Evolutionary conservation across 768 basidiomycete species (phyloP).

Genomic region (Rhizopogon roseolus): DNA sequence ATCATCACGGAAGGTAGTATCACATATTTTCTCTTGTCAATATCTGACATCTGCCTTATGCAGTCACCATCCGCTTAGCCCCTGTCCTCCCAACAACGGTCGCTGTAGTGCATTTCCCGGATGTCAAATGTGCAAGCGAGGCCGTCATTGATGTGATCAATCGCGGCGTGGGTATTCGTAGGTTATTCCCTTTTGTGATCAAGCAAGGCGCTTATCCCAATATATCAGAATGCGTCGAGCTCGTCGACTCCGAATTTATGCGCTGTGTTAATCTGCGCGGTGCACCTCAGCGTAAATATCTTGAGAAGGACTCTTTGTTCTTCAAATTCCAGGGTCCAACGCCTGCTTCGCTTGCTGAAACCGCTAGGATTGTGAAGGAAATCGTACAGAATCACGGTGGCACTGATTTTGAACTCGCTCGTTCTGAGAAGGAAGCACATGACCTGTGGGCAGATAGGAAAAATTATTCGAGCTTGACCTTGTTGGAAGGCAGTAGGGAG

Average conservation of each 20-base stretch:
- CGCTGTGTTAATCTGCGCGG: slow-evolving; percentile 53
- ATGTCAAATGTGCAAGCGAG: slow-evolving; percentile 68
- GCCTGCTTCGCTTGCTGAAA: slow-evolving; percentile 52
- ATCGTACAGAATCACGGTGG: slow-evolving; percentile 65
- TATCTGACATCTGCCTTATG: neutral
- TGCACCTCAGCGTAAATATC: slow-evolving; percentile 50
- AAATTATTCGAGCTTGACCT: slow-evolving; percentile 54
- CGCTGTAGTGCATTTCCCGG: slow-evolving; percentile 77
- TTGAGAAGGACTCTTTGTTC: slow-evolving; percentile 67
- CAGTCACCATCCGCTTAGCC: slow-evolving; percentile 77
- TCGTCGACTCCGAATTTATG: slow-evolving; percentile 72
- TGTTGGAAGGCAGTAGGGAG: slow-evolving; percentile 50
- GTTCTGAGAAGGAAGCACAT: slow-evolving; percentile 56
- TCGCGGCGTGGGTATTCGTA: slow-evolving; percentile 72
- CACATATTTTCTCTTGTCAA: neutral
- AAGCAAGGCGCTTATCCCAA: neutral
- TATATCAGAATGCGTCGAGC: slow-evolving; percentile 72
- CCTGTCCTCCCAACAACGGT: slow-evolving; percentile 80
- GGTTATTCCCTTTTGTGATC: slow-evolving; percentile 18
- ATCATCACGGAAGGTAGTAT: slow-evolving; percentile 77
- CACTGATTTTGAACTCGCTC: slow-evolving; percentile 61
- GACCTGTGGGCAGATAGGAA: slow-evolving; percentile 75
- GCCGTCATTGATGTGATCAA: slow-evolving; percentile 73
- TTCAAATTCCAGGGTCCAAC: slow-evolving; percentile 84
- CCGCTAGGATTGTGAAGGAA: slow-evolving; percentile 50